Conservation (phyloP, 495 filamentous ascomycete genomes). For the Friedmanniomyces endolithicus region DNA sequence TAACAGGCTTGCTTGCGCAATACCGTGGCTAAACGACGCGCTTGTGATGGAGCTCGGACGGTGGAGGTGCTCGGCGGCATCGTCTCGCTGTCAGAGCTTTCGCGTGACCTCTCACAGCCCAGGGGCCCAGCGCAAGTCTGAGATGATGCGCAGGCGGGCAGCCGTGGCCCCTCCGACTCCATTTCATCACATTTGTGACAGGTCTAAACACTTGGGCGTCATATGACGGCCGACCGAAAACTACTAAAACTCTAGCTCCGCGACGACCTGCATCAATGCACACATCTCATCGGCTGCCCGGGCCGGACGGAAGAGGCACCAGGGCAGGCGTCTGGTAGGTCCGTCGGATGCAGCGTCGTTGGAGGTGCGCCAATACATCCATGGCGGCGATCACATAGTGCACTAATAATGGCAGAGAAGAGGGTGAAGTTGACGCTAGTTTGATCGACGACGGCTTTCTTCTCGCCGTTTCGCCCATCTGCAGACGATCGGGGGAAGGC, state of each 20-base stretch:
- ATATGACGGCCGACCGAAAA: too few relatives aligned
- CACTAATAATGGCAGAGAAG: background rate
- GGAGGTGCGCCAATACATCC: constrained; percentile 15
- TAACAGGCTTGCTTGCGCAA: constrained; percentile 10
- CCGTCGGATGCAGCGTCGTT: constrained; percentile 1
- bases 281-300: constrained; percentile 1
- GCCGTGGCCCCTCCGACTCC: too few relatives aligned
- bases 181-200: too few relatives aligned
- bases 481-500: constrained; percentile 3
- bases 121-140: too few relatives aligned
- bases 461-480: background rate
- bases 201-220: too few relatives aligned
- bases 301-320: constrained; percentile 17
- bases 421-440: too few relatives aligned
- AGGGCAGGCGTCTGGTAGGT: constrained; percentile 19
- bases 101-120: background rate
- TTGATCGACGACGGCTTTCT: too few relatives aligned
- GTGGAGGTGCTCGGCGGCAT: too few relatives aligned
- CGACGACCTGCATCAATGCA: background rate
- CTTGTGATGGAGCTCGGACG: background rate
- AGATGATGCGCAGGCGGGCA: too few relatives aligned
- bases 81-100: background rate
- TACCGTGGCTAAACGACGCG: constrained; percentile 1
- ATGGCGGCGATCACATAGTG: constrained; percentile 8
- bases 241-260: background rate